A percentile compares a stretch with the other conserved stretches of the same genome.
Evolutionary conservation across 1,284 basidiomycete genomes (phyloP).

Genomic region (Ganoderma boninense): DNA sequence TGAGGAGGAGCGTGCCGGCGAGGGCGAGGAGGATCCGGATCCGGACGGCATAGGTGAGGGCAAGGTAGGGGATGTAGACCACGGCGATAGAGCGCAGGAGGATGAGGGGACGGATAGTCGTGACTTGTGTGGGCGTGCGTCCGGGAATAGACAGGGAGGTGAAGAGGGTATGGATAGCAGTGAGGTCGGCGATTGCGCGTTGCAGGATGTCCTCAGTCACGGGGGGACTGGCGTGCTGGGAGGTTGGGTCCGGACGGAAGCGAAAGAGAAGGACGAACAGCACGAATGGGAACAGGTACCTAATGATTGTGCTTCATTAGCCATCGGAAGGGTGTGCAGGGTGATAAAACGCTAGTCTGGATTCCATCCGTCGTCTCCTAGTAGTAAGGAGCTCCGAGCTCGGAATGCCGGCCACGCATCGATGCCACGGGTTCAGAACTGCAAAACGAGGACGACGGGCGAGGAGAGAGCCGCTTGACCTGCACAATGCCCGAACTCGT

Average conservation of each 20-base stretch:
- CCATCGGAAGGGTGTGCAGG: neutral
- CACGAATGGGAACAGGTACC: conserved; percentile 55
- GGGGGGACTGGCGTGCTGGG: conserved; percentile 44
- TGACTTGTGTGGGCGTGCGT: conserved; percentile 29
- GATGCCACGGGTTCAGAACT: too few relatives aligned
- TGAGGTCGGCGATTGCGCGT: conserved; percentile 61
- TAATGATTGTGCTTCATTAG: conserved; percentile 21
- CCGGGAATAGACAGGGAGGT: conserved; percentile 41
- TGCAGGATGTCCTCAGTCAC: conserved; percentile 73
- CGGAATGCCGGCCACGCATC: too few relatives aligned
- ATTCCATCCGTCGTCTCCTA: too few relatives aligned
- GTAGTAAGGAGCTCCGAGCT: too few relatives aligned
- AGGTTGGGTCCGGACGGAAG: conserved; percentile 34
- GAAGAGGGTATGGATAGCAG: conserved; percentile 60
- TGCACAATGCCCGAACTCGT: too few relatives aligned
- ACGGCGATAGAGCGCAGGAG: conserved; percentile 58
- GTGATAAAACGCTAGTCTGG: too few relatives aligned
- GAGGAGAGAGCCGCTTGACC: too few relatives aligned
- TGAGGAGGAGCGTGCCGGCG: conserved; percentile 64
- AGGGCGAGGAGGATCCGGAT: conserved; percentile 68
- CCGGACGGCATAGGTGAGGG: conserved; percentile 62
- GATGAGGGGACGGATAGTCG: conserved; percentile 39
- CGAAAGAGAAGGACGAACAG: conserved; percentile 46
- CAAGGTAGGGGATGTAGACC: conserved; percentile 67
- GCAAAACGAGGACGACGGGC: too few relatives aligned